phyloP scores from a whole-genome alignment of 106 monocot species.

The Gastrodia elata region DNA sequence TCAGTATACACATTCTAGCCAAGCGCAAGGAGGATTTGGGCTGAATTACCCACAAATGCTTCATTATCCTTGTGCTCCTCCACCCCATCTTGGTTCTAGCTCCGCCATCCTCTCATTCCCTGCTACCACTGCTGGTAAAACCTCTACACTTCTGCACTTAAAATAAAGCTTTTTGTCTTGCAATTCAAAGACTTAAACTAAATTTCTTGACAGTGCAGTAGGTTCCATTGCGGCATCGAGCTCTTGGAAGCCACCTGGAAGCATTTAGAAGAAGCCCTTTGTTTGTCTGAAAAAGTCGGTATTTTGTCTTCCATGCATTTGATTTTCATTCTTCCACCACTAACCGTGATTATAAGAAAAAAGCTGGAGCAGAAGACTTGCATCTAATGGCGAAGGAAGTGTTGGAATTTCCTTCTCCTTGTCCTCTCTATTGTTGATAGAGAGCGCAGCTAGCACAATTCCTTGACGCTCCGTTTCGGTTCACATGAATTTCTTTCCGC shows the following conservation, averaged over 20 bases:
- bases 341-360: not conserved
- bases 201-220: conserved; percentile 10
- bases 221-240: conserved; percentile 5
- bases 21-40: conserved; percentile 20
- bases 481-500: not conserved
- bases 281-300: not conserved
- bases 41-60: conserved; percentile 43
- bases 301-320: conserved; percentile 1
- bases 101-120: conserved; percentile 5
- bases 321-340: not conserved
- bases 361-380: not conserved
- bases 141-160: not conserved
- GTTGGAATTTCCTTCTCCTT: conserved; percentile 5
- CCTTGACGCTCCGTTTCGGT: not conserved
- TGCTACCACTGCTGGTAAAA: not conserved
- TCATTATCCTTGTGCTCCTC: conserved; percentile 43
- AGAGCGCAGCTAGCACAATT: not conserved
- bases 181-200: not conserved
- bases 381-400: not conserved
- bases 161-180: not conserved
- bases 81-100: conserved; percentile 29
- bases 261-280: not conserved
- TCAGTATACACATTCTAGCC: conserved; percentile 27
- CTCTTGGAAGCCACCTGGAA: conserved; percentile 3
- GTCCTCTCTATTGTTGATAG: not conserved